Percentiles rank a stretch among this genome's conserved stretches.
Conservation (phyloP, 2,329 filamentous ascomycete genomes). For the Davidsoniella australis region DNA sequence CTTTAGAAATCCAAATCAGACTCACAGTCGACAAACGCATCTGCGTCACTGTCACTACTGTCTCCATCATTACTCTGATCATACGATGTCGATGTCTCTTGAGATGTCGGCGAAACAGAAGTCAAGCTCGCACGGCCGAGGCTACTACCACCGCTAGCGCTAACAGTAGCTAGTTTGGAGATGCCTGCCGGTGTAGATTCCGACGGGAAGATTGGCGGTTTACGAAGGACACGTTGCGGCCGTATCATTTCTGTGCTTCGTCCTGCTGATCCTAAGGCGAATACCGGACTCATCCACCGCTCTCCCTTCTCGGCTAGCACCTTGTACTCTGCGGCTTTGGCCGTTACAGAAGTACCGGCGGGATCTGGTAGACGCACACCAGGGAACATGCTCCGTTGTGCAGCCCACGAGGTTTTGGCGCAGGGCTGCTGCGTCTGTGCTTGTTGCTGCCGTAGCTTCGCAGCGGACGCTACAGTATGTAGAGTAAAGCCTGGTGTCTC, state of each 20-base stretch:
- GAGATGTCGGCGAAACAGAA: no score
- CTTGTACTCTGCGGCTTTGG: constrained; percentile 87
- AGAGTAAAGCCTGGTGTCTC: neutral
- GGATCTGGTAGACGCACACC: constrained; percentile 61
- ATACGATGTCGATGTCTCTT: no score
- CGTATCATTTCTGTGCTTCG: constrained; percentile 55
- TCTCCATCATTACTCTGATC: no score
- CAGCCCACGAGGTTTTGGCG: constrained; percentile 69
- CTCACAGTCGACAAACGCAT: constrained; percentile 11
- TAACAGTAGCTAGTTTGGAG: no score
- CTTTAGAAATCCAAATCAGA: neutral
- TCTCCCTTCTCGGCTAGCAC: constrained; percentile 76
- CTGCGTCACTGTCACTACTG: neutral
- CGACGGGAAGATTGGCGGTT: neutral
- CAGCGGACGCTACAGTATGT: neutral
- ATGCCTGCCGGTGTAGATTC: no score
- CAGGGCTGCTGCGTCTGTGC: constrained; percentile 35
- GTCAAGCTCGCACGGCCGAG: no score
- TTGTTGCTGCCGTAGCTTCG: neutral
- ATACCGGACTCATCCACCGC: constrained; percentile 87
- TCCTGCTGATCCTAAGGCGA: constrained; percentile 64
- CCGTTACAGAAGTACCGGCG: constrained; percentile 41
- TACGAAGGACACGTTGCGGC: constrained; percentile 27
- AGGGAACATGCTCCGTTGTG: constrained; percentile 80
- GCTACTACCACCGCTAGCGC: no score